Evolutionary conservation across 23 red algal genomes (phyloP).

Genomic region (Gracilaria caudata): DNA sequence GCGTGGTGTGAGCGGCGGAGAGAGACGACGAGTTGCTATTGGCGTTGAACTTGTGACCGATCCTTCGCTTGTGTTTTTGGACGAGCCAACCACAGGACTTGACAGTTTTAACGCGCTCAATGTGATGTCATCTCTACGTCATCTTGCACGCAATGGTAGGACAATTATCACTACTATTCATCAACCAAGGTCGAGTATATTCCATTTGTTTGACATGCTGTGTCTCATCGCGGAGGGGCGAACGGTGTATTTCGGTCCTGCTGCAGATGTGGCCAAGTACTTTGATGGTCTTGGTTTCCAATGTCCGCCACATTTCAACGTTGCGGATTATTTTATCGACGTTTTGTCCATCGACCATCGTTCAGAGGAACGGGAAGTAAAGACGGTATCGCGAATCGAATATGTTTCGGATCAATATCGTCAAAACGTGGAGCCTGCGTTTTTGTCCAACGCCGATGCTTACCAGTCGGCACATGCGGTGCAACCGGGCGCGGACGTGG

Average conservation of each 20-base stretch:
- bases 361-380: slow-evolving; percentile 13
- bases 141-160: slow-evolving; percentile 69
- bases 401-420: slow-evolving; percentile 49
- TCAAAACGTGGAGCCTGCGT: slow-evolving; percentile 33
- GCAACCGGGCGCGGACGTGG: background rate
- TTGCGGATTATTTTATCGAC: slow-evolving; percentile 81
- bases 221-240: slow-evolving; percentile 70
- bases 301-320: slow-evolving; percentile 72
- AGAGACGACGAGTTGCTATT: slow-evolving; percentile 83
- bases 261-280: slow-evolving; percentile 57
- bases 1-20: slow-evolving; percentile 80
- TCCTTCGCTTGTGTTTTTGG: slow-evolving; percentile 75
- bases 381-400: slow-evolving; percentile 33
- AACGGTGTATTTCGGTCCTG: slow-evolving; percentile 79
- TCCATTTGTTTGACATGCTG: slow-evolving; percentile 81
- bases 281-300: slow-evolving; percentile 70
- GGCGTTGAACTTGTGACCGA: slow-evolving; percentile 92
- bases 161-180: slow-evolving; percentile 96
- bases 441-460: slow-evolving; percentile 18
- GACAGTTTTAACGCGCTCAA: slow-evolving; percentile 77
- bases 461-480: slow-evolving; percentile 19
- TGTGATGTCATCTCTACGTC: slow-evolving; percentile 61
- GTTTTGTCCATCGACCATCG: slow-evolving; percentile 61
- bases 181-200: slow-evolving; percentile 90
- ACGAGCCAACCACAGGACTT: slow-evolving; percentile 75